Conservation (phyloP, 805 yeast genomes). For the Wickerhamiella spandovensis region DNA sequence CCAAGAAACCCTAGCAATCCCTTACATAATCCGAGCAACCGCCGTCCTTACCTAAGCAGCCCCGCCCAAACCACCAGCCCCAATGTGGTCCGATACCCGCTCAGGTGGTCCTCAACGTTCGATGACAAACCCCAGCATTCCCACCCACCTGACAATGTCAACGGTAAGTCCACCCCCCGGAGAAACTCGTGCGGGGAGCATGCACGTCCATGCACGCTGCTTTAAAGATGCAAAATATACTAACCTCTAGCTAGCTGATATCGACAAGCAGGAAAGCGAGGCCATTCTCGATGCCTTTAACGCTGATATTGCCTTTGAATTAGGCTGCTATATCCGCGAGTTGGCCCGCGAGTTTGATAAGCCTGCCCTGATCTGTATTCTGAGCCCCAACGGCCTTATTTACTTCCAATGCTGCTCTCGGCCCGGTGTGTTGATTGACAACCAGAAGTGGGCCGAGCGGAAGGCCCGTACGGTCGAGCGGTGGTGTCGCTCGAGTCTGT, state of each 20-base stretch:
- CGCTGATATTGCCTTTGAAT: constrained; percentile 55
- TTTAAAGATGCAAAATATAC: neutral
- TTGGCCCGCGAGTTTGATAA: constrained; percentile 6
- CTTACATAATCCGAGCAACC: no score
- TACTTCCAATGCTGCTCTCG: constrained; percentile 20
- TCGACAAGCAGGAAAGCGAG: constrained; percentile 19
- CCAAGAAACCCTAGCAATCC: no score
- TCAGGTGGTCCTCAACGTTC: no score
- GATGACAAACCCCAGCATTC: no score
- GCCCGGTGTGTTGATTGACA: constrained; percentile 23
- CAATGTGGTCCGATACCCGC: no score
- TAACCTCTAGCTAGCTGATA: constrained; percentile 8
- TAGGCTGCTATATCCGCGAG: constrained; percentile 55
- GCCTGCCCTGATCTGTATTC: constrained; percentile 19
- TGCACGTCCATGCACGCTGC: no score
- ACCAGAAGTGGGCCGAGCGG: constrained; percentile 21
- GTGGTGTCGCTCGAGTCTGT: constrained; percentile 19
- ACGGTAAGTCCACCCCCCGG: no score
- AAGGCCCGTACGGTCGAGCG: constrained; percentile 20
- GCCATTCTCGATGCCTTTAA: constrained; percentile 19
- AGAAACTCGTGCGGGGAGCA: no score
- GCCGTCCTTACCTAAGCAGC: no score
- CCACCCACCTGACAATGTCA: no score
- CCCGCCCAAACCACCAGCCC: no score
- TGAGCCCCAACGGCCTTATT: constrained; percentile 16